Evolutionary conservation across 78 protist species (phyloP), one percentile per base, ranked within the genome.

Genomic region (Trichosphaerium sp.): DNA sequence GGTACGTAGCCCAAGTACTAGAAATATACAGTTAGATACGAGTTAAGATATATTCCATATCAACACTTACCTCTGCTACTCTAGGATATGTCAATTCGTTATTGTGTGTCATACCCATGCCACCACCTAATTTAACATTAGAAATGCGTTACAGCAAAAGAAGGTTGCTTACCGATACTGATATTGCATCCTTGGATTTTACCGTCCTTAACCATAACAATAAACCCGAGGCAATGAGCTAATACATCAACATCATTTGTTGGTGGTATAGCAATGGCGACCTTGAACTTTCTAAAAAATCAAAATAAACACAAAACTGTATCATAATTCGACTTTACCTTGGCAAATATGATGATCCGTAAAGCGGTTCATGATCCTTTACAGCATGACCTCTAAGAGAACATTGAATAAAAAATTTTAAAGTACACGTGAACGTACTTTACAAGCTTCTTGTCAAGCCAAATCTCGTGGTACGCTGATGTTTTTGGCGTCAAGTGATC

Each of bases 221-320:
- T 52, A 54, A 34, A 56, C 31, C 84, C 84, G 3, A 78, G 57
- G 40, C 44, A 25, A 48, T 78, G 75, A 21, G 84, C 60, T 12
- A 63, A 55, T 42, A 78, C 76, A 40, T 78, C 84, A n/a, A 71
- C 54, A 52, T 71, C 75, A 58, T 78, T 78, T 64, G 43, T 61
- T 0, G 76, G 76, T 34, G 75, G 76, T 3, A 52, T 34, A 29
- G 78, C 69, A 54, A 78, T 29, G 4, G 66, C 84, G 11, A 70
- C 63, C 73, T 78, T 78, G 62, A 78, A 78, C 65, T 78, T 78
- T 26, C 84, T 69, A 29, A 78, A n/a, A n/a, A n/a, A n/a, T n/a
- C n/a, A n/a, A n/a, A n/a, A n/a, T n/a, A n/a, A n/a, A n/a, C n/a
- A n/a, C n/a, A n/a, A n/a, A n/a, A n/a, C n/a, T n/a, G n/a, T n/a